A percentile compares a stretch with the other conserved stretches of the same genome.
Evolutionary conservation across 202 grass and related monocot species (phyloP).

Genomic region (Schoenoplectus tabernaemontani): DNA sequence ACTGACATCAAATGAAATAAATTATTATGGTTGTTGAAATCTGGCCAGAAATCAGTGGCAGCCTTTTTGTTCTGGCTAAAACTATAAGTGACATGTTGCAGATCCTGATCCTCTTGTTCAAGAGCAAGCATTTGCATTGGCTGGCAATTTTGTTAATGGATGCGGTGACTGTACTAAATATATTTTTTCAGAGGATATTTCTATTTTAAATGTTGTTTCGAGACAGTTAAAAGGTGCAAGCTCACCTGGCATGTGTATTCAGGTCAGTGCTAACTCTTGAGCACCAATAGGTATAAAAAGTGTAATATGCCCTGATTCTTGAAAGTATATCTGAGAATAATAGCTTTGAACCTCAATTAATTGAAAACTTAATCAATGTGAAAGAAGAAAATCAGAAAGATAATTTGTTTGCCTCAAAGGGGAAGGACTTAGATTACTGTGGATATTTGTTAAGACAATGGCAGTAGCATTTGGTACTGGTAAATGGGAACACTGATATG

Average conservation of each 20-base stretch:
- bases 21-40: conserved; percentile 4
- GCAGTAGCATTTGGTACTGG: background rate
- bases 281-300: background rate
- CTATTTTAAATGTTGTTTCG: conserved; percentile 60
- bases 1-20: background rate
- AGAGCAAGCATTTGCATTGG: conserved; percentile 77
- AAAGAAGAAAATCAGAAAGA: background rate
- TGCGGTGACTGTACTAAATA: conserved; percentile 45
- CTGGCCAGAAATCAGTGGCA: background rate
- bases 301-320: conserved; percentile 7
- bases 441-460: background rate
- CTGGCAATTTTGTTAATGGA: conserved; percentile 79
- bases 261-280: conserved; percentile 35
- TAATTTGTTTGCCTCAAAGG: background rate
- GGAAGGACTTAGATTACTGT: background rate
- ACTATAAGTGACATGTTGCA: conserved; percentile 31
- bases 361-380: background rate
- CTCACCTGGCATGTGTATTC: conserved; percentile 55
- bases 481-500: background rate
- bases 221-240: conserved; percentile 57
- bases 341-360: background rate
- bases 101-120: conserved; percentile 89
- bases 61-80: background rate
- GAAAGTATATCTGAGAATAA: background rate
- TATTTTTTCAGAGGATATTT: conserved; percentile 53